These are phyloP conservation scores for Monosporozyma aerobia DNA, from an alignment of 805 yeast genomes.

Conservation along the genomic window DNA sequence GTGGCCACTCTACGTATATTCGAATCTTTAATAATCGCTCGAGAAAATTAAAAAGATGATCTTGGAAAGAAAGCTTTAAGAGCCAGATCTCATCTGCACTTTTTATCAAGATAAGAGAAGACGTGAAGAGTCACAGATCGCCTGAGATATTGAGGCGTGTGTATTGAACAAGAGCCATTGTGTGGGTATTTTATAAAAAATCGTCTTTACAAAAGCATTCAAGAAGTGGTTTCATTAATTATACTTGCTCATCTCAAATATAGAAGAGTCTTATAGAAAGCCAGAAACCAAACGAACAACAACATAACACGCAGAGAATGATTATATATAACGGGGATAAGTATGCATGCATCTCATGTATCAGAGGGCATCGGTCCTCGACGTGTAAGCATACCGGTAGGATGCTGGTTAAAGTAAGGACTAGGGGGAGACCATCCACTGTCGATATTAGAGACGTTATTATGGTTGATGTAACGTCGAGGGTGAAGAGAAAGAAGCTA, in stretches of 20 bases:
- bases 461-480: slow-evolving; percentile 24
- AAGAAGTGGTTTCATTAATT: not conserved
- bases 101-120: not conserved
- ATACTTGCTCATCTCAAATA: not conserved
- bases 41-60: not conserved
- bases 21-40: not conserved
- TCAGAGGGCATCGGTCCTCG: slow-evolving; percentile 86
- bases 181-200: not conserved
- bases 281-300: not conserved
- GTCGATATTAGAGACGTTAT: slow-evolving; percentile 32
- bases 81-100: not conserved
- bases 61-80: not conserved
- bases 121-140: not conserved
- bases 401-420: slow-evolving; percentile 74
- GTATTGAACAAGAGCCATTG: not conserved
- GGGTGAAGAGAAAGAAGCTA: slow-evolving; percentile 9
- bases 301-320: slow-evolving; percentile 34
- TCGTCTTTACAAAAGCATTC: no score
- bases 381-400: slow-evolving; percentile 75
- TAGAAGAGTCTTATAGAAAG: not conserved
- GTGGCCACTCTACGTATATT: not conserved
- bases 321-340: slow-evolving; percentile 70
- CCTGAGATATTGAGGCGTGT: not conserved
- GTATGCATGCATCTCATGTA: slow-evolving; percentile 79
- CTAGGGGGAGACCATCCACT: slow-evolving; percentile 78